These are phyloP conservation scores for Alternaria triticina DNA, from an alignment of 2,329 filamentous ascomycete genomes.

Conservation along the genomic window DNA sequence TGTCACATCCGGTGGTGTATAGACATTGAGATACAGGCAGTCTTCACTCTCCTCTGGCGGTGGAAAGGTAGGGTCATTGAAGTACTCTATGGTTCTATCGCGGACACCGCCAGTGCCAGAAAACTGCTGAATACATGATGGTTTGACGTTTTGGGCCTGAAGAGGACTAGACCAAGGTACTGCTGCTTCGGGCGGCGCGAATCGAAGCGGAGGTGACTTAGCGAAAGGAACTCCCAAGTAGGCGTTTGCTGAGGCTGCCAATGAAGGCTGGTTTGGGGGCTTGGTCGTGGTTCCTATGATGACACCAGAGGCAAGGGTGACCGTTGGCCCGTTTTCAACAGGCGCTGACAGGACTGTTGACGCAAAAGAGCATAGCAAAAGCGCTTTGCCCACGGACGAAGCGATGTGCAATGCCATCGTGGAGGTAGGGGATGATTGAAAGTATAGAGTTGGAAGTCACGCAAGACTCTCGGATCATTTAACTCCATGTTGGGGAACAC, in stretches of 20 bases:
- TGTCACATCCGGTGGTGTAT: constrained; percentile 23
- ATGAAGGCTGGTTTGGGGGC: constrained; percentile 8
- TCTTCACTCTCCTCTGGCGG: constrained; percentile 39
- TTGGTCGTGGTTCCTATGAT: constrained; percentile 14
- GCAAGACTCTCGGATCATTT: neutral
- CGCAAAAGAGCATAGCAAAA: neutral
- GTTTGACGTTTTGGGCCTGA: constrained; percentile 14
- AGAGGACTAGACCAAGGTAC: constrained; percentile 16
- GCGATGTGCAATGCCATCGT: neutral
- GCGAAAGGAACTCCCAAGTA: constrained; percentile 25
- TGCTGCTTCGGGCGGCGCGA: constrained; percentile 20
- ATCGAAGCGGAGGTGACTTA: constrained; percentile 23
- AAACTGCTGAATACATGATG: constrained; percentile 25
- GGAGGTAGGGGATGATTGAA: neutral
- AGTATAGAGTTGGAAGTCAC: neutral
- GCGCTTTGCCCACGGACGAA: neutral
- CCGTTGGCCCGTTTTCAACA: neutral
- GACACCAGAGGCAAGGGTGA: constrained; percentile 10
- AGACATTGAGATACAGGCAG: constrained; percentile 50
- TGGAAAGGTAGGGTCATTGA: constrained; percentile 17
- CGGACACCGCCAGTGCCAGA: constrained; percentile 10
- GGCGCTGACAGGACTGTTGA: neutral
- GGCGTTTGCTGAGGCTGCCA: constrained; percentile 16
- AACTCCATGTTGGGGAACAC: neutral
- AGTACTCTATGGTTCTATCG: constrained; percentile 18